phyloP scores from a whole-genome alignment of 768 basidiomycete species.

The Lactarius tabidus region DNA sequence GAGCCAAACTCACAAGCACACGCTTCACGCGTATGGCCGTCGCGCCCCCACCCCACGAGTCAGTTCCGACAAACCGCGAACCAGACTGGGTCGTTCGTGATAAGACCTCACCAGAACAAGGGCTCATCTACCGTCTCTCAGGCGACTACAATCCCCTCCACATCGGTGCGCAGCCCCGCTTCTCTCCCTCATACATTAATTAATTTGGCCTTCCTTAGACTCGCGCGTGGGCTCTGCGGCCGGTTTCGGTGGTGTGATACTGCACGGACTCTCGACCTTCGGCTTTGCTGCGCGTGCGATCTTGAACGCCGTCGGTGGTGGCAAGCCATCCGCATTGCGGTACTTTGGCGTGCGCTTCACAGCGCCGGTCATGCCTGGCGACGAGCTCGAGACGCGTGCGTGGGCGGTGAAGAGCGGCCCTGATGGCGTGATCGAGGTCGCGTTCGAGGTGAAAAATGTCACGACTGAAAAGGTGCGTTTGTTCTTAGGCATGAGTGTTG shows the following conservation, averaged over 20 bases:
- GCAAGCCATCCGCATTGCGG: slow-evolving; percentile 57
- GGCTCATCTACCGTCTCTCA: slow-evolving; percentile 45
- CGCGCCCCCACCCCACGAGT: slow-evolving; percentile 35
- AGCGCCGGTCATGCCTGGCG: slow-evolving; percentile 78
- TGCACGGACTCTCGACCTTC: slow-evolving; percentile 79
- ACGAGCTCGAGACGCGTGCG: slow-evolving; percentile 68
- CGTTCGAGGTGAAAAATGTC: slow-evolving; percentile 39
- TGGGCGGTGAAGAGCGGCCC: slow-evolving; percentile 66
- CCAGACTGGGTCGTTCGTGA: slow-evolving; percentile 43
- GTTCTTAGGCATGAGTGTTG: background rate
- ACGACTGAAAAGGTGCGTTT: slow-evolving; percentile 39
- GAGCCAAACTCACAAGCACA: slow-evolving; percentile 37
- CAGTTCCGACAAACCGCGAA: slow-evolving; percentile 36
- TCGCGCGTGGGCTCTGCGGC: slow-evolving; percentile 64
- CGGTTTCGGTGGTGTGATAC: slow-evolving; percentile 81
- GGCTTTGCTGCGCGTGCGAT: slow-evolving; percentile 80
- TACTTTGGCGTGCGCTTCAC: slow-evolving; percentile 76
- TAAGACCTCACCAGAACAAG: slow-evolving; percentile 40
- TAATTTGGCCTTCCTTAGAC: slow-evolving; percentile 41
- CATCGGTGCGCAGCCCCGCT: slow-evolving; percentile 36
- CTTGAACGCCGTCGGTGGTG: slow-evolving; percentile 56
- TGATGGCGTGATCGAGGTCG: slow-evolving; percentile 36
- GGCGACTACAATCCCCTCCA: slow-evolving; percentile 53
- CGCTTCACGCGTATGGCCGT: slow-evolving; percentile 42
- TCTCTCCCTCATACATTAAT: background rate